phyloP scores from a whole-genome alignment of 768 basidiomycete species.

The Agrocybe pediades region DNA sequence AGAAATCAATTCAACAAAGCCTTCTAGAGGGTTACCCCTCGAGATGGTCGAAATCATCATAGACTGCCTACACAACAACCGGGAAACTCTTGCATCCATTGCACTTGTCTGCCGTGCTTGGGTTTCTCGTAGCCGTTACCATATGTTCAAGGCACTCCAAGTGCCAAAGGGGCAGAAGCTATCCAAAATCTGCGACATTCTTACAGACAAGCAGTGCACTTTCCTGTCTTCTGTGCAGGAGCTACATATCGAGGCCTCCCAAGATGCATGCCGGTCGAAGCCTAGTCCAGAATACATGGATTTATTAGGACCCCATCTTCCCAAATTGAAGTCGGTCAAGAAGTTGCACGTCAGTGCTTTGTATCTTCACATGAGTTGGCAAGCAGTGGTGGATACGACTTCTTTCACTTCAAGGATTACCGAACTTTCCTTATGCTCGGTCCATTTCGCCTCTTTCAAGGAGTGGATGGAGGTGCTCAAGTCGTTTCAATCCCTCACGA shows the following conservation, averaged over 20 bases:
- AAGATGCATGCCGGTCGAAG: not conserved
- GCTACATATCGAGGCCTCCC: not conserved
- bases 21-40: not conserved
- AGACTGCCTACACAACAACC: conserved; percentile 16
- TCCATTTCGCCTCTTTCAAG: not conserved
- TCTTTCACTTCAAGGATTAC: not conserved
- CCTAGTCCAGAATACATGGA: not conserved
- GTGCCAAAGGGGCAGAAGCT: not conserved
- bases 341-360: not conserved
- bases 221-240: not conserved
- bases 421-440: not conserved
- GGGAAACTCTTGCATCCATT: conserved; percentile 6
- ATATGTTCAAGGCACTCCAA: conserved; percentile 12
- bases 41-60: conserved; percentile 21
- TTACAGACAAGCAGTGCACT: not conserved
- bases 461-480: not conserved
- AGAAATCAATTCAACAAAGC: too few relatives aligned
- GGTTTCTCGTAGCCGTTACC: conserved; percentile 11
- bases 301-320: not conserved
- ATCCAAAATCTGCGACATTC: not conserved
- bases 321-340: not conserved
- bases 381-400: not conserved
- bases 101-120: conserved; percentile 16
- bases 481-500: not conserved
- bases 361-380: not conserved